Evolutionary conservation across 148 eudicot genomes (phyloP).

Genomic region (Diospyros lotus): DNA sequence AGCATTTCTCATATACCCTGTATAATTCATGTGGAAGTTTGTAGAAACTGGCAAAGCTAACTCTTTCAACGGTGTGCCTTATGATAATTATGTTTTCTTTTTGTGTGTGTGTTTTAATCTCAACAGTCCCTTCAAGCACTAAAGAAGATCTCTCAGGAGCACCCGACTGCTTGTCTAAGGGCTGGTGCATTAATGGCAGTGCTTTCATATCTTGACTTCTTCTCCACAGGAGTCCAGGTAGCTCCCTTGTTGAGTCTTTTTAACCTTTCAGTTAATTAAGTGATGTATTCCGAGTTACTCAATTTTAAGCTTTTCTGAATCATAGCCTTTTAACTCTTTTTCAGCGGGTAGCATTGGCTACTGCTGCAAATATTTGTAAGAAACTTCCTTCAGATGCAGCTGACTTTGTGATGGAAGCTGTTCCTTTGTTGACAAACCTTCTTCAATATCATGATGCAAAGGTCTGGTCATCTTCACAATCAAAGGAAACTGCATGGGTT

Average conservation of each 20-base stretch:
- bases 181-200: conserved; percentile 99
- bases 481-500: neutral
- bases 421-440: conserved; percentile 89
- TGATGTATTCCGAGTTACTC: neutral
- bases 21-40: neutral
- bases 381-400: conserved; percentile 97
- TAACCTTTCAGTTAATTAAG: neutral
- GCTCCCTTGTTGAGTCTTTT: neutral
- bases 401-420: conserved; percentile 99
- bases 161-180: conserved; percentile 96
- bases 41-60: neutral
- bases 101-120: conserved; percentile 6
- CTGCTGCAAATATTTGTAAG: conserved; percentile 99
- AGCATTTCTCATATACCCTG: neutral
- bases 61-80: neutral
- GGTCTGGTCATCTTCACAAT: conserved; percentile 35
- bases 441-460: conserved; percentile 97
- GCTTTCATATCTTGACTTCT: conserved; percentile 96
- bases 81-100: neutral
- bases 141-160: conserved; percentile 94
- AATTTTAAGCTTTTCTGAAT: neutral
- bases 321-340: conserved; percentile 6
- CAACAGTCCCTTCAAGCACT: conserved; percentile 92
- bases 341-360: conserved; percentile 92
- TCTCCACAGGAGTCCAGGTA: conserved; percentile 98